Conservation (phyloP, 495 filamentous ascomycete genomes). For the Penicillium riverlandense region DNA sequence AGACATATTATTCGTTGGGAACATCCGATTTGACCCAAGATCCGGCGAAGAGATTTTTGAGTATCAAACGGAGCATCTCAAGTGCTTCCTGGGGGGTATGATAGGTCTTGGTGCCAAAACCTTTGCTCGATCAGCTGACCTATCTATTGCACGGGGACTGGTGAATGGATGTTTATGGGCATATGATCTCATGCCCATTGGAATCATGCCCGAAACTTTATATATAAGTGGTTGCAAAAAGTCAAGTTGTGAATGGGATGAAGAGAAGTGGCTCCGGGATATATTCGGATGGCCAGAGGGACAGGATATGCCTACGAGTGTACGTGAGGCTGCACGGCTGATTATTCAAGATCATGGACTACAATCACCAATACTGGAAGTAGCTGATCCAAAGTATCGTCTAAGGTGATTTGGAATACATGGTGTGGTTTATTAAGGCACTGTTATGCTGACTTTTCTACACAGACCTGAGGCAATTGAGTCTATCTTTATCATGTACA, state of each 20-base stretch:
- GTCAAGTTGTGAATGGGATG: slow-evolving; percentile 48
- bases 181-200: slow-evolving; percentile 48
- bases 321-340: slow-evolving; percentile 1
- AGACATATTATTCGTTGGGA: slow-evolving; percentile 71
- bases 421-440: background rate
- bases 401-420: slow-evolving; percentile 37
- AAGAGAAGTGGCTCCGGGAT: slow-evolving; percentile 39
- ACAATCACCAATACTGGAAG: slow-evolving; percentile 49
- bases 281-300: slow-evolving; percentile 12
- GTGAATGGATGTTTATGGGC: slow-evolving; percentile 55
- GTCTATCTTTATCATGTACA: slow-evolving; percentile 67
- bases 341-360: slow-evolving; percentile 41
- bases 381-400: slow-evolving; percentile 56
- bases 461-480: slow-evolving; percentile 60
- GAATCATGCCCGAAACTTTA: slow-evolving; percentile 57
- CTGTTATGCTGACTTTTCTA: slow-evolving; percentile 2
- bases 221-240: slow-evolving; percentile 42
- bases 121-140: slow-evolving; percentile 48
- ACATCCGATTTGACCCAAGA: slow-evolving; percentile 13
- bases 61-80: slow-evolving; percentile 27
- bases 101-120: slow-evolving; percentile 53
- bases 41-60: background rate
- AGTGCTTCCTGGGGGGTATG: slow-evolving; percentile 57
- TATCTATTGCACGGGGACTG: slow-evolving; percentile 47
- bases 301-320: background rate